These are phyloP conservation scores for Argentina anserina DNA, from an alignment of 306 rosid genomes.

Conservation along the genomic window DNA sequence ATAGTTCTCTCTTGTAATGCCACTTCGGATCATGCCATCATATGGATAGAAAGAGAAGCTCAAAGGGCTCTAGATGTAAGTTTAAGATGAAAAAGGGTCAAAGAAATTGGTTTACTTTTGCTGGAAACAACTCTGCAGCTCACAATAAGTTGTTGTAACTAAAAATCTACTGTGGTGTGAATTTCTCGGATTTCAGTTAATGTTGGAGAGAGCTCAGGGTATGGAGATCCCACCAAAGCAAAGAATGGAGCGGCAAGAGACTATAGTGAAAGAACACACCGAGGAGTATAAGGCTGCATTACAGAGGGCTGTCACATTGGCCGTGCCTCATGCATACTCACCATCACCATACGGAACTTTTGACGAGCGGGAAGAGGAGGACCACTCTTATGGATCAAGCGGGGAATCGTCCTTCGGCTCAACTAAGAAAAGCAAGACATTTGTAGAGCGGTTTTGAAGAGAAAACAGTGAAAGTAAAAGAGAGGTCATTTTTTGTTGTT, in stretches of 20 bases:
- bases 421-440: slow-evolving; percentile 33
- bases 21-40: slow-evolving; percentile 85
- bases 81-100: background rate
- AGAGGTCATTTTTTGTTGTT: slow-evolving; percentile 21
- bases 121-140: background rate
- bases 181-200: slow-evolving; percentile 44
- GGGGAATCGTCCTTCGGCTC: slow-evolving; percentile 49
- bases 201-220: slow-evolving; percentile 50
- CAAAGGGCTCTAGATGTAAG: slow-evolving; percentile 74
- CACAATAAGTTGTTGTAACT: background rate
- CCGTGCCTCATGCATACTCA: slow-evolving; percentile 73
- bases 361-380: slow-evolving; percentile 40
- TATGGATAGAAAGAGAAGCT: slow-evolving; percentile 94
- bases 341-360: slow-evolving; percentile 81
- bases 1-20: slow-evolving; percentile 92
- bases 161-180: background rate
- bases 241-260: slow-evolving; percentile 75
- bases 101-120: background rate
- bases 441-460: slow-evolving; percentile 1
- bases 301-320: slow-evolving; percentile 75
- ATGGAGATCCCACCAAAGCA: slow-evolving; percentile 71
- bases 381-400: slow-evolving; percentile 37
- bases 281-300: slow-evolving; percentile 80
- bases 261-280: slow-evolving; percentile 51
- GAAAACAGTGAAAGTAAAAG: slow-evolving; percentile 16